Evolutionary conservation across 2,329 filamentous ascomycete genomes (phyloP), one percentile per base, ranked within the genome.

Genomic region (Colletotrichum sp.): DNA sequence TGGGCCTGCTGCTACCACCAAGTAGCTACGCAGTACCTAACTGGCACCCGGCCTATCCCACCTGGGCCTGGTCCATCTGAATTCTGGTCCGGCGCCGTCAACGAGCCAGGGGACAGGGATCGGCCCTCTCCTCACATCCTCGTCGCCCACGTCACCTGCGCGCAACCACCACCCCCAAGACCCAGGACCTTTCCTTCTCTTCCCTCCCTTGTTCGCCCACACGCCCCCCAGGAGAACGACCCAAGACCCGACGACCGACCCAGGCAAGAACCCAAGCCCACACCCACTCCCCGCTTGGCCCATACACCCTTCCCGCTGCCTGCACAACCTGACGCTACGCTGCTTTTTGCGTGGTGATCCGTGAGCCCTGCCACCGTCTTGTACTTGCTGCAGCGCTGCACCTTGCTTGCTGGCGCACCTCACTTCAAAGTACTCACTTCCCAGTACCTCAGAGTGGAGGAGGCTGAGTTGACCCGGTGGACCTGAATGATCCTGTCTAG

Each of bases 131-230:
- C 34, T 32, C 32, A 48, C 70, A 73, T 60, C 73, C 73, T 73
- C 69, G 73, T 75, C 70, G 73, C 73, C 73, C 73, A 75, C 73
- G 73, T 75, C 73, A 75, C 73, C 73, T 75, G 73, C 69, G 57
- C 57, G 64, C 69, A 72, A 72, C 55, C 52, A 68, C 69, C 25
- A 44, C 36, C 8, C 39, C 39, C 39, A 44, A 44, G 39, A 44
- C 36, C 48, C 60, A 65, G 28, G 63, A 48, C 72, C 60, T 71
- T 72, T 64, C 44, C 67, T 74, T 65, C 60, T 65, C 60, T 59
- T 30, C 32, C 57, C 67, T 72, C 63, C 73, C 73, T 72, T 72
- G 73, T 63, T 57, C 63, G 39, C 15, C 61, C 39, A 30, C 55
- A 16, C 71, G 48, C 73, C 36, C 73, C 48, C 55, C 57, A 19